Percentiles rank a stretch among this genome's conserved stretches.
phyloP scores from a whole-genome alignment of 2,329 filamentous ascomycete genomes.

The Beauveria caledonica region DNA sequence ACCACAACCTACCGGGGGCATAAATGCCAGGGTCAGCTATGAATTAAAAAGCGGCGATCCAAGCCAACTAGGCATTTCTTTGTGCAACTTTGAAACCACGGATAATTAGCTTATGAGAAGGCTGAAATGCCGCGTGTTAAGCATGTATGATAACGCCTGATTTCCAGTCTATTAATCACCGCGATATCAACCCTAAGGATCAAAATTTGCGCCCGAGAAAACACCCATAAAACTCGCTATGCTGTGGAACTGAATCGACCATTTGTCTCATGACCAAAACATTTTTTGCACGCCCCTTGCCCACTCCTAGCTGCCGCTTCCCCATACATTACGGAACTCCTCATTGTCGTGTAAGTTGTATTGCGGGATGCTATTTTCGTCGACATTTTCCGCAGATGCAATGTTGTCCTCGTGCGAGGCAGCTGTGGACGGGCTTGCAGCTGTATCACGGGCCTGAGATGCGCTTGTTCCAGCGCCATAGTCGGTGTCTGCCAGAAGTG shows the following conservation, averaged over 20 bases:
- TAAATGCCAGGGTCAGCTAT: neutral
- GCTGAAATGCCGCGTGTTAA: neutral
- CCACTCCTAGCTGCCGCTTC: conserved; percentile 6
- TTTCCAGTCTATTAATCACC: neutral
- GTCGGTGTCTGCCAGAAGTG: conserved; percentile 19
- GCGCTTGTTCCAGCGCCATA: conserved; percentile 7
- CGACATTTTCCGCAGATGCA: conserved; percentile 12
- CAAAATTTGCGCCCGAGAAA: neutral
- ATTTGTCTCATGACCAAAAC: neutral
- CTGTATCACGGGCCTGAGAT: conserved; percentile 15
- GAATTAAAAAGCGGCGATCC: neutral
- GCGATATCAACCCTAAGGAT: neutral
- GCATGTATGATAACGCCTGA: neutral
- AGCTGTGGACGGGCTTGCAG: conserved; percentile 14
- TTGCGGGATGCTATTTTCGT: conserved; percentile 13
- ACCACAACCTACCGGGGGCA: neutral
- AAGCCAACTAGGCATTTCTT: neutral
- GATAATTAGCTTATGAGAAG: neutral
- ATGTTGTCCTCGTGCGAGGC: neutral
- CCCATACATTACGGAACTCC: conserved; percentile 41
- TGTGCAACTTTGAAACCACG: neutral
- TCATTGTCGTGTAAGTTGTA: conserved; percentile 31
- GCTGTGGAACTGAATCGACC: conserved; percentile 6
- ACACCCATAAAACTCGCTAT: conserved; percentile 21
- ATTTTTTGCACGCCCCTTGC: neutral